Percentiles rank a stretch among this genome's conserved stretches.
Evolutionary conservation across 1,284 basidiomycete genomes (phyloP).

Genomic region (Trametes hirsuta): DNA sequence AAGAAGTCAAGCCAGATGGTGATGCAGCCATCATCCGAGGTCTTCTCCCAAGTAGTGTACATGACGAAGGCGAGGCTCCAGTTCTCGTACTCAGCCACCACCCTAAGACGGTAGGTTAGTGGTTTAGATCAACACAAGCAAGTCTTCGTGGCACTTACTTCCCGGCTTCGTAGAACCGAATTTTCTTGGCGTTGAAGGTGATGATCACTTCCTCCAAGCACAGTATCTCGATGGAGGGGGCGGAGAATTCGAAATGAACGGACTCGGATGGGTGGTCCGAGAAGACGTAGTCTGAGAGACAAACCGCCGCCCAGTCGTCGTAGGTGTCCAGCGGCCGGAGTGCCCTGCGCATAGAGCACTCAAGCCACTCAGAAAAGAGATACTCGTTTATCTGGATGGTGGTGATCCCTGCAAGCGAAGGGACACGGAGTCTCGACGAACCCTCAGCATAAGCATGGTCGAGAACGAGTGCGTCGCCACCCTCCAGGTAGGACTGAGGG

Average conservation of each 20-base stretch:
- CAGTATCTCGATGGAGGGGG: slow-evolving; percentile 34
- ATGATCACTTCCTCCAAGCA: slow-evolving; percentile 38
- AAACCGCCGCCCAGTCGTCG: slow-evolving; percentile 19
- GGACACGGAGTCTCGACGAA: too few species aligned
- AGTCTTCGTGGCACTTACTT: slow-evolving; percentile 19
- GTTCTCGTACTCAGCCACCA: too few species aligned
- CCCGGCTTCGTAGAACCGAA: slow-evolving; percentile 29
- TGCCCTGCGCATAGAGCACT: slow-evolving; percentile 31
- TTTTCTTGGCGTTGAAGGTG: slow-evolving; percentile 34
- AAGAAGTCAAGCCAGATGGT: too few species aligned
- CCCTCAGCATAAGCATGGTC: too few species aligned
- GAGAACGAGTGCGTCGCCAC: too few species aligned
- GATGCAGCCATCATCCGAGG: too few species aligned
- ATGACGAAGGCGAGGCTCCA: too few species aligned
- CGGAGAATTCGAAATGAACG: slow-evolving; percentile 32
- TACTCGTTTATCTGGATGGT: slow-evolving; percentile 38
- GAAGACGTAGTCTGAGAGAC: slow-evolving; percentile 35
- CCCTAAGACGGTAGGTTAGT: too few species aligned
- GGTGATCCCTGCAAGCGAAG: slow-evolving; percentile 28
- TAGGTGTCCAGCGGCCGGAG: background rate
- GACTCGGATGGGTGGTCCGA: slow-evolving; percentile 3
- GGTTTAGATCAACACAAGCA: too few species aligned
- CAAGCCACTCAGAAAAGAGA: slow-evolving; percentile 36
- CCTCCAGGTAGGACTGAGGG: slow-evolving; percentile 36
- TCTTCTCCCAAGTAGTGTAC: too few species aligned